Evolutionary conservation across 768 basidiomycete species (phyloP), one percentile per base, ranked within the genome.

Genomic region (Butyriboletus loyo): DNA sequence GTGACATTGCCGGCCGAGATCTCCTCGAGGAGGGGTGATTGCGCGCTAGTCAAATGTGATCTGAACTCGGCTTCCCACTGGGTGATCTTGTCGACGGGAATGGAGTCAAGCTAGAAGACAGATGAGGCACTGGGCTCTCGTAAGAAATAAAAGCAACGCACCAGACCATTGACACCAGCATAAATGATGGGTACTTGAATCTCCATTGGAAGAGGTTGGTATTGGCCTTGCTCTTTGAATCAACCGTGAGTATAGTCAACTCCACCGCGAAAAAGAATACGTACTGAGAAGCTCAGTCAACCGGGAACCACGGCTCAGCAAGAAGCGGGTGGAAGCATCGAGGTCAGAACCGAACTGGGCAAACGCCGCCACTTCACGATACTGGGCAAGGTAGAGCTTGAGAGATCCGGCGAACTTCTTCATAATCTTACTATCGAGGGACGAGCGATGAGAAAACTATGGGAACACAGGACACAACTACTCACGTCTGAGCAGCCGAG

Each of bases 391-490:
- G 85, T 99, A 99, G 42, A 99, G 85, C 80, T 98, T 98, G 64
- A 98, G 86, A 49, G 97, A 98, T 82, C 97, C 97, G 66, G 97
- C 97, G 66, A 98, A 98, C 80, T 98, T 95, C 89, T 98, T 99
- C 97, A 99, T 98, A 78, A 98, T 93, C 78, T 95, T 93, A 63
- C 87, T 90, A 58, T 60, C 48, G 49, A 57, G 7, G 36, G 32
- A 48, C n/a, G 41, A 39, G 11, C 5, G 7, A 7, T 50, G 5
- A 59, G 32, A 38, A 27, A 28, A 51, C 22, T n/a, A 32, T 2
- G 1, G 25, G 27, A 24, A 22, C 17, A 43, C 1, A 15, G 27
- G 1, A 4, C 40, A 5, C 14, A 32, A 37, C 37, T 3, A 76
- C 89, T 72, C 75, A 98, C 95, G 96, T 98, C 80, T 99, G 97